Evolutionary conservation across 2,329 filamentous ascomycete genomes (phyloP), one percentile per base, ranked within the genome.

Genomic region (Colletotrichum falcatum): DNA sequence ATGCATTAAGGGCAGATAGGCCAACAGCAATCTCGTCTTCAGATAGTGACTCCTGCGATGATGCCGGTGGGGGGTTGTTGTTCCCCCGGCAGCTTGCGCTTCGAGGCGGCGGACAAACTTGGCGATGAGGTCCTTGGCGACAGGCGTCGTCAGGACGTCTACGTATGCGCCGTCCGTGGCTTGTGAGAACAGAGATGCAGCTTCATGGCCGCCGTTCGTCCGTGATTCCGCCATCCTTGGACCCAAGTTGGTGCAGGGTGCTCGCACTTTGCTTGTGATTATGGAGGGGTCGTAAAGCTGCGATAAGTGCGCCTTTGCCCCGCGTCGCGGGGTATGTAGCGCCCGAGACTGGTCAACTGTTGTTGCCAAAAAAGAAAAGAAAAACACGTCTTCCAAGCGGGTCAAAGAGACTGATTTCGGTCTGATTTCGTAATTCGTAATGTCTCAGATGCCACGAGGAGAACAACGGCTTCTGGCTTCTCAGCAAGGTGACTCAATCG

Each of bases 1-100:
- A 98, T 14, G 91, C 89, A 76, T 94, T 88, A 14, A 97, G 85
- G 1, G 91, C 88, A 1, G 92, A 90, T 58, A 93, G 82, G 12
- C 90, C 93, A 42, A 92, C 83, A 54, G 88, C 82, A 64, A 89
- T 73, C 8, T 42, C 56, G 9, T 76, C 71, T 18, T 67, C 55
- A 1, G 67, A 37, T 4, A 64, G 58, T 3, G 62, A 37, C 23
- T 44, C 20, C 51, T 53, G 33, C 48, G 65, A 69, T n/a, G 44
- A 20, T 12, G 26, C 20, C 11, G 28, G 2, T 35, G 35, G n/a
- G 11, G 46, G 7, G 11, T 28, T 71, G 46, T 28, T 35, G n/a
- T 26, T 12, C 16, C 39, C 28, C 55, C 64, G 18, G 49, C 35
- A 23, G 61, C 26, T 46, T 62, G 60, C 35, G 61, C 61, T 44